A percentile compares a stretch with the other conserved stretches of the same genome.
Evolutionary conservation across 1,284 basidiomycete genomes (phyloP).

Genomic region (Tranzscheliella williamsii): DNA sequence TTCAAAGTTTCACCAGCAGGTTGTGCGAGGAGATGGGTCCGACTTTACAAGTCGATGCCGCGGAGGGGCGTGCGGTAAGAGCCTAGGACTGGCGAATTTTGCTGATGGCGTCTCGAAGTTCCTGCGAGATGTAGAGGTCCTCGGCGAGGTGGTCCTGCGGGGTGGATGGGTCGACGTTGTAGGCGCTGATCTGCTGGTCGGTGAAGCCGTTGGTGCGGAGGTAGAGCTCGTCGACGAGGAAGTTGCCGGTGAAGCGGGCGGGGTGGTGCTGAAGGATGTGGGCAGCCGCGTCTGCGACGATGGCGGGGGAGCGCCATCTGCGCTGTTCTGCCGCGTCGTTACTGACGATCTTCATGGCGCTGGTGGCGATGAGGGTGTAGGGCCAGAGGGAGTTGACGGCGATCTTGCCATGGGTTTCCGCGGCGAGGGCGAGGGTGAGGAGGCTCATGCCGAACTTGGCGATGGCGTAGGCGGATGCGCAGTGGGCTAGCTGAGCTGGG

Average conservation of each 20-base stretch:
- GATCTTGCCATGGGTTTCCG: slow-evolving; percentile 44
- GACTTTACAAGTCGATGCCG: too few species aligned
- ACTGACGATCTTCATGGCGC: slow-evolving; percentile 52
- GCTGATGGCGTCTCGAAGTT: slow-evolving; percentile 44
- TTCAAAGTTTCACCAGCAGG: too few species aligned
- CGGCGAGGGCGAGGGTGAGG: slow-evolving; percentile 49
- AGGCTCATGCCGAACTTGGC: slow-evolving; percentile 59
- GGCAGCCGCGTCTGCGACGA: slow-evolving; percentile 55
- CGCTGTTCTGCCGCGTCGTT: slow-evolving; percentile 41
- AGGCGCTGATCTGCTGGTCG: slow-evolving; percentile 22
- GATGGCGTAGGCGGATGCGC: slow-evolving; percentile 49
- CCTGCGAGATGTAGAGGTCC: slow-evolving; percentile 55
- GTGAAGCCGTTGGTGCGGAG: slow-evolving; percentile 41
- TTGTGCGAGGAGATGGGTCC: too few species aligned
- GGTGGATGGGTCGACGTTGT: slow-evolving; percentile 22
- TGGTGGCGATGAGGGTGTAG: slow-evolving; percentile 50
- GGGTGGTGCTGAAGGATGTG: slow-evolving; percentile 46
- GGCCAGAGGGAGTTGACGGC: slow-evolving; percentile 54
- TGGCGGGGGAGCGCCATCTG: slow-evolving; percentile 40
- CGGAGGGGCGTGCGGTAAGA: too few species aligned
- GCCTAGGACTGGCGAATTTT: slow-evolving; percentile 3
- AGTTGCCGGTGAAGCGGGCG: slow-evolving; percentile 23
- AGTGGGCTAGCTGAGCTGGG: slow-evolving; percentile 28
- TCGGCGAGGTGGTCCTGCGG: slow-evolving; percentile 41
- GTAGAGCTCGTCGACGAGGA: slow-evolving; percentile 58